A percentile compares a stretch with the other conserved stretches of the same genome.
Conservation (phyloP, 176 grass and related monocot species). For the Musa troglodytarum region DNA sequence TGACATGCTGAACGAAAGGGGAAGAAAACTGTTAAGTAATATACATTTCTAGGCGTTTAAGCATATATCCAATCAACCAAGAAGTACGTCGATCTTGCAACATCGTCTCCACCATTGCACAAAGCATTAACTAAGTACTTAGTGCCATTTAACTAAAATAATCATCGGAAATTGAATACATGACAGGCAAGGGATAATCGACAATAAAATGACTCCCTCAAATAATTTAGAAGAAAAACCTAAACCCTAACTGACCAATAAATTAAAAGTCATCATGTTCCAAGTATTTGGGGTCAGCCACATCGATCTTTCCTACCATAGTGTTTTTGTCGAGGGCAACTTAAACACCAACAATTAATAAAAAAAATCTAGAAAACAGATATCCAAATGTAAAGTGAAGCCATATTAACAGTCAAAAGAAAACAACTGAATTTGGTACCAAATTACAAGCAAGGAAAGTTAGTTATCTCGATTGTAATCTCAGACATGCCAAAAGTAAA, state of each 20-base stretch:
- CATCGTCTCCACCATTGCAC: not conserved
- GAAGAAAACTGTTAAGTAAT: not conserved
- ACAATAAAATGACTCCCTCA: too few relatives aligned
- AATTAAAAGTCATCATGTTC: not conserved
- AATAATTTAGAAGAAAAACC: too few relatives aligned
- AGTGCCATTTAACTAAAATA: not conserved
- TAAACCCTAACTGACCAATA: too few relatives aligned
- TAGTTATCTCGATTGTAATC: too few relatives aligned
- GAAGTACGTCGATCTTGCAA: not conserved
- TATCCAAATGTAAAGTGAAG: not conserved
- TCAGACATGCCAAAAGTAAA: too few relatives aligned
- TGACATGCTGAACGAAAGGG: conserved; percentile 28
- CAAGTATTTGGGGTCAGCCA: not conserved
- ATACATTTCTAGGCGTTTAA: not conserved
- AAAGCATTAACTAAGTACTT: not conserved
- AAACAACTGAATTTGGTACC: too few relatives aligned
- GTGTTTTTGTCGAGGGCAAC: not conserved
- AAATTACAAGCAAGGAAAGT: too few relatives aligned
- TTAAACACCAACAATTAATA: not conserved
- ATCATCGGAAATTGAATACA: too few relatives aligned
- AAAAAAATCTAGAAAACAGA: not conserved
- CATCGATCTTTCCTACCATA: not conserved
- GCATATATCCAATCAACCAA: not conserved
- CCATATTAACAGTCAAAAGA: not conserved
- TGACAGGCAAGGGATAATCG: too few relatives aligned